Conservation (phyloP, 257 asterid genomes). For the Capsicum chinense region DNA sequence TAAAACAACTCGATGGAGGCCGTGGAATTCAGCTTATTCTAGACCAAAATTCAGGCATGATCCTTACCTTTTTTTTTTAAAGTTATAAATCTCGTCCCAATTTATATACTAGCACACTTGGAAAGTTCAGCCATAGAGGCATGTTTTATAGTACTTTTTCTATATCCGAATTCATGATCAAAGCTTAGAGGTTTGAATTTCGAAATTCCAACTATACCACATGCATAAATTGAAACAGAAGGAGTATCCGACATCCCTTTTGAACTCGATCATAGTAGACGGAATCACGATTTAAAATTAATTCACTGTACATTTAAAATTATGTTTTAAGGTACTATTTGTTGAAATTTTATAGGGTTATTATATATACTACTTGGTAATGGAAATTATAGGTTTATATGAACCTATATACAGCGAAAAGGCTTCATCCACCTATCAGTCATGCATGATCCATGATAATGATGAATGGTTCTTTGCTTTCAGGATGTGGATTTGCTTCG, state of each 20-base stretch:
- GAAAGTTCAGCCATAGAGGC: too few relatives aligned
- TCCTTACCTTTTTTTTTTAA: too few relatives aligned
- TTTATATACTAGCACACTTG: too few relatives aligned
- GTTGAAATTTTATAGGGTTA: too few relatives aligned
- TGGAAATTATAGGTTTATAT: background rate
- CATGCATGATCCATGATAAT: background rate
- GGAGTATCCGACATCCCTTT: background rate
- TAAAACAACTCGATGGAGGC: constrained; percentile 72
- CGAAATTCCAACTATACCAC: too few relatives aligned
- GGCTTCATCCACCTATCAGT: background rate
- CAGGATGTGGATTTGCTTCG: constrained; percentile 55
- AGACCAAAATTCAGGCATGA: constrained; percentile 68
- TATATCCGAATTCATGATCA: too few relatives aligned
- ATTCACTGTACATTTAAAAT: constrained; percentile 28
- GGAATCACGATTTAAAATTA: constrained; percentile 31
- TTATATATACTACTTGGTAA: constrained; percentile 37
- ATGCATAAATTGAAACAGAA: too few relatives aligned
- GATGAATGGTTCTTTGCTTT: background rate
- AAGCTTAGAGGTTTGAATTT: too few relatives aligned
- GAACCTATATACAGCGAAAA: background rate
- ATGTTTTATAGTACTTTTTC: too few relatives aligned
- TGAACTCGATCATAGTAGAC: too few relatives aligned
- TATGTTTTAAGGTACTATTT: too few relatives aligned
- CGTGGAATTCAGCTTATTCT: constrained; percentile 74
- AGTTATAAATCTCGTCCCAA: too few relatives aligned